Base-by-base conservation (phyloP, 2,329 filamentous ascomycete species). In the Penicillium sp. region DNA sequence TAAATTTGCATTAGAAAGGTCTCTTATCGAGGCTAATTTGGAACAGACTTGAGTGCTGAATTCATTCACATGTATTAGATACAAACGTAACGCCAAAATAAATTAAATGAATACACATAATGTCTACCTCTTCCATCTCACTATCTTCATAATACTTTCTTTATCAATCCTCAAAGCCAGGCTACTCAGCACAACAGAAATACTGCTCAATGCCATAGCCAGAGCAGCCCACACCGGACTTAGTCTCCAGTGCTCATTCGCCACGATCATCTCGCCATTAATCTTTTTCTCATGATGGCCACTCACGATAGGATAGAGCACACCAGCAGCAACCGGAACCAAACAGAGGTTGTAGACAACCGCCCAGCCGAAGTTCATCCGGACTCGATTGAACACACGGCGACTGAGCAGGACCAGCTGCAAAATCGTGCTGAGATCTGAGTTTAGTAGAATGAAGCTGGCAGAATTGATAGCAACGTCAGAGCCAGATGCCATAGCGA, bases 171-270 rank as follows among this genome's bases (percentile, higher is more conserved):
- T 84, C 77, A 97, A 75, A 50, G 86, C 81, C 68, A 96, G 75
- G 77, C 89, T 93, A 72, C 91, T 96, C 70, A 85, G 77, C 50
- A 97, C 89, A 46, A 97, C 93, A 69, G 90, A 94, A 64, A 97
- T 87, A 73, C 89, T 93, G 75, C 92, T 96, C 73, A 93, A 75
- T 27, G 93, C 93, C 93, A 97, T 97, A 1, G 93, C 93, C 71
- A 96, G 76, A 64, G 87, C 89, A 6, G 93, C 93, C 93, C 93
- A 97, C 6, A 81, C 80, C 1, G 80, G 80, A 62, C 77, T 78
- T 9, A 82, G 59, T 35, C 78, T 70, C 76, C 78, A 81, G 50
- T 78, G 76, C 12, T 68, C 68, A 60, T 72, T 61, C 33, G 73
- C 71, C 57, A 59, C 67, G 43, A 68, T 67, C 25, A 68, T 72